Percentiles rank a stretch among this genome's conserved stretches.
These are phyloP conservation scores for Clarireedia monteithiana DNA, from an alignment of 2,329 filamentous ascomycete genomes.

Conservation along the genomic window DNA sequence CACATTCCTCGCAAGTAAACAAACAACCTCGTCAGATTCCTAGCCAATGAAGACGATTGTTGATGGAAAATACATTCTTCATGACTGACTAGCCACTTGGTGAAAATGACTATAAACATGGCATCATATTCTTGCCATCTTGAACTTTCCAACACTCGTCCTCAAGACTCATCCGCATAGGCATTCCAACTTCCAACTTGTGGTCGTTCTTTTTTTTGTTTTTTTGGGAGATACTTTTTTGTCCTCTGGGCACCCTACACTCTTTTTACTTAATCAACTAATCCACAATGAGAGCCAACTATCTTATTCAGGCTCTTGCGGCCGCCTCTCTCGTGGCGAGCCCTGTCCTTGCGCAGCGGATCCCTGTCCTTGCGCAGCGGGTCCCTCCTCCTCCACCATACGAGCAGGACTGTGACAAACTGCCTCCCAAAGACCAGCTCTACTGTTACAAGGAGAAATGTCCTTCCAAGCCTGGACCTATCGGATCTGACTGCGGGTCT, in stretches of 20 bases:
- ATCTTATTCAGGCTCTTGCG: background rate
- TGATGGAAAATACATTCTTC: background rate
- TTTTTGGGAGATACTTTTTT: background rate
- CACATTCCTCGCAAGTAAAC: background rate
- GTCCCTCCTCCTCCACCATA: too few relatives aligned
- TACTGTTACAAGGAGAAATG: too few relatives aligned
- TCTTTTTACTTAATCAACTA: background rate
- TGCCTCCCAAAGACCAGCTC: too few relatives aligned
- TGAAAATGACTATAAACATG: background rate
- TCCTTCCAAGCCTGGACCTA: too few relatives aligned
- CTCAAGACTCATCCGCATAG: background rate
- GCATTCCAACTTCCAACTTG: background rate
- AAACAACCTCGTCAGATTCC: background rate
- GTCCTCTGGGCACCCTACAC: background rate
- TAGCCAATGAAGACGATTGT: background rate
- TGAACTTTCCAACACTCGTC: background rate
- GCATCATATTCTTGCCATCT: background rate
- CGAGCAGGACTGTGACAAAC: too few relatives aligned
- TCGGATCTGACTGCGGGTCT: too few relatives aligned
- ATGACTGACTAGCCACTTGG: background rate
- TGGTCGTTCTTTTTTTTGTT: background rate
- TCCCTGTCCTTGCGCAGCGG: too few relatives aligned
- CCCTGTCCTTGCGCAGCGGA: too few relatives aligned
- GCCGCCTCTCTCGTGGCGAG: background rate
- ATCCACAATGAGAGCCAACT: background rate